A percentile compares a stretch with the other conserved stretches of the same genome.
Evolutionary conservation across 495 filamentous ascomycete genomes (phyloP).

Genomic region (Penicillium pulvis): DNA sequence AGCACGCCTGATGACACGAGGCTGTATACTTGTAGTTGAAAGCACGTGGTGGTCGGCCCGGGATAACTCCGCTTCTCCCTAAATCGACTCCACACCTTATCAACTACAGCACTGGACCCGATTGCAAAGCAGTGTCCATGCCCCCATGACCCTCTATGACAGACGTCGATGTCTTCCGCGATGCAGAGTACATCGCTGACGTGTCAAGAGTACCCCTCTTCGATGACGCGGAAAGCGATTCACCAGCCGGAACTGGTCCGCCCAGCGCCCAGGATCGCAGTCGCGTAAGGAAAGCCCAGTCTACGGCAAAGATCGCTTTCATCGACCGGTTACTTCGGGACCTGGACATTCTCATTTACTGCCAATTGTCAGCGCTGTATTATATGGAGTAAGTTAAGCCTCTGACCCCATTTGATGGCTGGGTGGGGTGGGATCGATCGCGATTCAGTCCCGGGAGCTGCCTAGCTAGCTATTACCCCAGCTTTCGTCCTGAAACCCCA

Average conservation of each 20-base stretch:
- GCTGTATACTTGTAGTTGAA: background rate
- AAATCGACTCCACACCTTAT: slow-evolving; percentile 15
- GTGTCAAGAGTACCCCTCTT: slow-evolving; percentile 46
- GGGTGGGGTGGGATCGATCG: background rate
- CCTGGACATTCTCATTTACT: slow-evolving; percentile 80
- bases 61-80: slow-evolving; percentile 26
- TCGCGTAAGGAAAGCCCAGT: slow-evolving; percentile 42
- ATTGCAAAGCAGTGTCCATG: slow-evolving; percentile 31
- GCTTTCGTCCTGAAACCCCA: background rate
- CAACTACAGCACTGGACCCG: slow-evolving; percentile 14
- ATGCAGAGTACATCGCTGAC: slow-evolving; percentile 56
- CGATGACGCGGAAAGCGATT: slow-evolving; percentile 22
- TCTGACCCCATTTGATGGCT: background rate
- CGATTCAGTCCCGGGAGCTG: background rate
- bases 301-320: slow-evolving; percentile 53
- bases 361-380: slow-evolving; percentile 78
- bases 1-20: background rate
- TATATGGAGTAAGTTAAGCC: slow-evolving; percentile 77
- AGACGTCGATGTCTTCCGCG: slow-evolving; percentile 51
- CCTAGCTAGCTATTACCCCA: slow-evolving; percentile 1
- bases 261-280: slow-evolving; percentile 30
- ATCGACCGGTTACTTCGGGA: slow-evolving; percentile 70
- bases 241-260: background rate
- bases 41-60: slow-evolving; percentile 29
- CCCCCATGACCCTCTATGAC: slow-evolving; percentile 55